Conservation (phyloP, 2,329 filamentous ascomycete species). For the Curvularia sp. region DNA sequence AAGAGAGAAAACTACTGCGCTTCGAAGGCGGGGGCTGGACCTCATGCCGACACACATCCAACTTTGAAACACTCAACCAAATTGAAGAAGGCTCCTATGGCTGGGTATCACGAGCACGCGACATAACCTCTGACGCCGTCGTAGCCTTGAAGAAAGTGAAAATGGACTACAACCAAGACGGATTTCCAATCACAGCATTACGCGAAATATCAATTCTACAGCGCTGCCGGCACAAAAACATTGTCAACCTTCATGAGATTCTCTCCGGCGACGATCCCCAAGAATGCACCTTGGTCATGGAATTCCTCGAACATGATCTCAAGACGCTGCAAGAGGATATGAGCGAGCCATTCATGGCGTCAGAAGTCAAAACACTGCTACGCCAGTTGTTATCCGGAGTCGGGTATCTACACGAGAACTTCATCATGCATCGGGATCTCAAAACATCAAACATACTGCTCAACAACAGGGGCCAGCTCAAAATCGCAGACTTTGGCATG, state of each 20-base stretch:
- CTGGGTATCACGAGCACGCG: conserved; percentile 84
- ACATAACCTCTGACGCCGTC: conserved; percentile 75
- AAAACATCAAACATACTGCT: conserved; percentile 71
- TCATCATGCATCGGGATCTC: conserved; percentile 71
- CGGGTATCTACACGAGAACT: conserved; percentile 84
- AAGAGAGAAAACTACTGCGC: conserved; percentile 68
- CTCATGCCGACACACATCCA: conserved; percentile 77
- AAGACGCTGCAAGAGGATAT: conserved; percentile 93
- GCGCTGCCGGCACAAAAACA: conserved; percentile 79
- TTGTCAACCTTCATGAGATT: conserved; percentile 83
- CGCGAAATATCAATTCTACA: conserved; percentile 92
- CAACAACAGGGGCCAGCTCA: conserved; percentile 92
- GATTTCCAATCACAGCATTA: conserved; percentile 89
- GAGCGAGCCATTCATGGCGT: conserved; percentile 89
- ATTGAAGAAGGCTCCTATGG: conserved; percentile 98
- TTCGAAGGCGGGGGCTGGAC: conserved; percentile 75
- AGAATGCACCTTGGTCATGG: conserved; percentile 90
- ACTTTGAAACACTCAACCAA: conserved; percentile 91
- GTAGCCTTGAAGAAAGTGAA: conserved; percentile 95
- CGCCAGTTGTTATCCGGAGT: conserved; percentile 82
- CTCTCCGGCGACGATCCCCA: conserved; percentile 73
- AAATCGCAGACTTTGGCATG: conserved; percentile 98
- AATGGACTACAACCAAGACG: conserved; percentile 75
- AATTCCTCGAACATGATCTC: conserved; percentile 96
- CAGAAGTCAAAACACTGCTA: conserved; percentile 90